phyloP scores from a whole-genome alignment of 179 eudicot species.

The Spergularia azorica region DNA sequence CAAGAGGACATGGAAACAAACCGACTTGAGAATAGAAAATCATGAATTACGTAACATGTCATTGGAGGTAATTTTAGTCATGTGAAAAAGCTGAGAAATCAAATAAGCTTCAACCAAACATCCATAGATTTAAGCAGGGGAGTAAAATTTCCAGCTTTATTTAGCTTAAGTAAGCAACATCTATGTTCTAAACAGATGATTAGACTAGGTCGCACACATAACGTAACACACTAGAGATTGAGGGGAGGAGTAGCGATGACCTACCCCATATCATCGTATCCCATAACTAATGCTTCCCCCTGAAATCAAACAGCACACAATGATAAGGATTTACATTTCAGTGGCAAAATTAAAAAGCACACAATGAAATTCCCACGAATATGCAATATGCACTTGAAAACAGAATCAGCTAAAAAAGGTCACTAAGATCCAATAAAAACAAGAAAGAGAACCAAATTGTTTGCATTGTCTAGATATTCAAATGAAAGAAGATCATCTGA shows the following conservation, averaged over 20 bases:
- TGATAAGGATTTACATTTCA: background rate
- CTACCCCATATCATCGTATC: slow-evolving; percentile 99
- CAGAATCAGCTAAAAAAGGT: background rate
- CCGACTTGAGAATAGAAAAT: no score
- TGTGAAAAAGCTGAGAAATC: background rate
- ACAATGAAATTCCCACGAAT: no score
- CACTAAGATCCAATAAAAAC: background rate
- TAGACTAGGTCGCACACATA: slow-evolving; percentile 1
- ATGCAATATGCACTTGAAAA: no score
- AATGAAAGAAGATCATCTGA: background rate
- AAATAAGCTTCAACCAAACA: no score
- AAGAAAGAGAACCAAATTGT: background rate
- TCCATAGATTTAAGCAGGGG: no score
- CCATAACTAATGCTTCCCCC: slow-evolving; percentile 99
- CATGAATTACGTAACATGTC: background rate
- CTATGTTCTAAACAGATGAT: background rate
- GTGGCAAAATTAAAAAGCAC: no score
- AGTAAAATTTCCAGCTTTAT: no score
- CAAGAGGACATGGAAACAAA: no score
- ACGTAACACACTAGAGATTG: slow-evolving; percentile 4
- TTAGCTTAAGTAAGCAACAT: no score
- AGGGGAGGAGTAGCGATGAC: slow-evolving; percentile 18
- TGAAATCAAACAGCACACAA: slow-evolving; percentile 38
- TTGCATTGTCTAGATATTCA: background rate
- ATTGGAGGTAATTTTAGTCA: background rate